phyloP scores from a whole-genome alignment of 2,329 filamentous ascomycete species.

The Xylaria sp. region DNA sequence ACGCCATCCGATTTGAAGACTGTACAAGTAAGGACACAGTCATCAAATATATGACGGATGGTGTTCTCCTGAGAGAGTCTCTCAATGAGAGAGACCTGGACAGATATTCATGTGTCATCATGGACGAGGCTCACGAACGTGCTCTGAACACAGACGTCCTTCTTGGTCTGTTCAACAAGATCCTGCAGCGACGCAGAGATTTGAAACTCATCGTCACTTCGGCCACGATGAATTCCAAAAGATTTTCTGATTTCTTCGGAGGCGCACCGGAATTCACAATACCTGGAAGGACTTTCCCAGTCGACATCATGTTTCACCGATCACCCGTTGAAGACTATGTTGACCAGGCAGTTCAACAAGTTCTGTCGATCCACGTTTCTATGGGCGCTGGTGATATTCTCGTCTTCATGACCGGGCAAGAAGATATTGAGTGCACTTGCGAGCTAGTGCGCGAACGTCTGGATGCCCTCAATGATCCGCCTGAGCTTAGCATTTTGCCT shows the following conservation, averaged over 20 bases:
- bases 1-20: constrained; percentile 98
- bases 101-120: constrained; percentile 97
- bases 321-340: constrained; percentile 98
- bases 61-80: constrained; percentile 90
- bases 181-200: constrained; percentile 85
- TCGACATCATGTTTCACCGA: constrained; percentile 93
- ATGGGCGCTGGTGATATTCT: constrained; percentile 93
- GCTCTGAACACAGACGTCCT: constrained; percentile 96
- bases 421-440: constrained; percentile 97
- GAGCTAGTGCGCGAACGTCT: constrained; percentile 89
- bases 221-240: constrained; percentile 96
- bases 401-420: constrained; percentile 99
- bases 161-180: constrained; percentile 98
- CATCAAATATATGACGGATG: constrained; percentile 99
- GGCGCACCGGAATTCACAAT: constrained; percentile 97
- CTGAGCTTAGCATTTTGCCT: constrained; percentile 90
- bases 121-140: constrained; percentile 98
- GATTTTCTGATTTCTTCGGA: constrained; percentile 95
- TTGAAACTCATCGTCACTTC: constrained; percentile 97
- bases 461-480: constrained; percentile 88
- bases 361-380: constrained; percentile 93
- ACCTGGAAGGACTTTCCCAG: constrained; percentile 93
- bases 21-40: constrained; percentile 93
- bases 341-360: constrained; percentile 94
- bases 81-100: constrained; percentile 91